Evolutionary conservation across 441 rosid species (phyloP), one percentile per base, ranked within the genome.

Genomic region (Bruguiera hainesii): DNA sequence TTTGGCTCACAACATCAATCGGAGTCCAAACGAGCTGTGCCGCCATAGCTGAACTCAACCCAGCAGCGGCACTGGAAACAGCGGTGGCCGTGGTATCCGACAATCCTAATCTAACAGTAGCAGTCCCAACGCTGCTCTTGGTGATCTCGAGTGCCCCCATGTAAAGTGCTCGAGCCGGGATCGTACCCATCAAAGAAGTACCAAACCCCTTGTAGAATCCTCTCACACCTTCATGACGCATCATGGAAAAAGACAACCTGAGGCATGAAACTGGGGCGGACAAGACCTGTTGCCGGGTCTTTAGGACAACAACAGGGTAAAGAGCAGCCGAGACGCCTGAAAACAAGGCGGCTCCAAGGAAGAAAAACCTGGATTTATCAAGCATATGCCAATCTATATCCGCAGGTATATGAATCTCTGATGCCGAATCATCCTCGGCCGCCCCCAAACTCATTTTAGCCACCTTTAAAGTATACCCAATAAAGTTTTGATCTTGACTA

Each of bases 1-100:
- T 81, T 75, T 93, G 96, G 71, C 89, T 93, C 72, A 93, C 96
- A 2, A 93, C 96, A 76, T 93, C 98, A 48, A 93, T 64, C 0
- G 96, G 98, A 0, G 96, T 93, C 97, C 97, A 93, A 42, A 89
- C 89, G 16, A 89, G 69, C 72, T 91, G 98, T 6, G 97, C 97
- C 26, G 98, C 91, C 86, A 85, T 79, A 2, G 97, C 96, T 0
- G 97, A 84, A 51, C 85, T 87, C 79, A 91, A 71, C n/a, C 98
- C 98, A 0, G 91, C 97, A 20, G 77, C 83, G 0, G 93, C 97
- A 76, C 84, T 90, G 1, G 98, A 88, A 2, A 85, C 74, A 7
- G 91, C 83, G 0, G 84, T 68, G 0, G 90, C 86, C 0, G 91
- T 66, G 1, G 91, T 81, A 35, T 91, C 97, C 0, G 96, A 70